Evolutionary conservation across 1,139 yeast species (phyloP).

Genomic region (Zhuliangozyma parablackwelliae): DNA sequence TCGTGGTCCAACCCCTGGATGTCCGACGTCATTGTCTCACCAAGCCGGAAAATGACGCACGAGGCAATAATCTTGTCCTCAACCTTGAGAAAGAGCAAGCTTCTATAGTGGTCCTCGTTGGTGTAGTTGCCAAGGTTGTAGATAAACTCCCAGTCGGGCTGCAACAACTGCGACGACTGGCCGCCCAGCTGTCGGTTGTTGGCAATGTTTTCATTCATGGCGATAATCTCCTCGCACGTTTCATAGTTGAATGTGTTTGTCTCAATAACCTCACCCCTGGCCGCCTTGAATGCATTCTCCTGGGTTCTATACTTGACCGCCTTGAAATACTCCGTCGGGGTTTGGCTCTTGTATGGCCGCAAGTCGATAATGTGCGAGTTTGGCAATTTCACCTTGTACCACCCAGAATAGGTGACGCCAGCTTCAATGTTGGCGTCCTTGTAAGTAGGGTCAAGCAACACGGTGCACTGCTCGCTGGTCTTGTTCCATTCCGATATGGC

Average conservation of each 20-base stretch:
- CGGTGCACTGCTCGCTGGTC: conserved; percentile 22
- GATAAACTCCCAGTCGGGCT: conserved; percentile 29
- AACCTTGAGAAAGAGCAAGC: conserved; percentile 34
- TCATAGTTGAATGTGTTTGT: conserved; percentile 19
- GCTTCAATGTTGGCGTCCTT: conserved; percentile 28
- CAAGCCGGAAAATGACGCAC: conserved; percentile 38
- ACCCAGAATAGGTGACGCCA: conserved; percentile 36
- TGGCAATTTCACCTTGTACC: conserved; percentile 32
- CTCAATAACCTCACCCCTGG: conserved; percentile 30
- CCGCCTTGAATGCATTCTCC: conserved; percentile 26
- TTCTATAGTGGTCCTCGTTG: conserved; percentile 22
- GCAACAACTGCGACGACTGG: conserved; percentile 31
- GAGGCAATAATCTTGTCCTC: conserved; percentile 34
- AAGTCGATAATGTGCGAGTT: conserved; percentile 39
- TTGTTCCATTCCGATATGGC: conserved; percentile 35
- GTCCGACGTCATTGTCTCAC: conserved; percentile 43
- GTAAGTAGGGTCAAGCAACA: conserved; percentile 37
- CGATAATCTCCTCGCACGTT: conserved; percentile 26
- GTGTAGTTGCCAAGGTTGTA: conserved; percentile 21
- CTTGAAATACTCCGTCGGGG: conserved; percentile 31
- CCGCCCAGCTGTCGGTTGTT: conserved; percentile 30
- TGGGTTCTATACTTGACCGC: conserved; percentile 39
- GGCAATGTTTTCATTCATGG: conserved; percentile 37
- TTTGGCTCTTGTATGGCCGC: conserved; percentile 27
- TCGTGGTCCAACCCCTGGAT: conserved; percentile 43